Evolutionary conservation across 2,329 filamentous ascomycete genomes (phyloP), one percentile per base, ranked within the genome.

Genomic region (Aspergillus aculeatus): DNA sequence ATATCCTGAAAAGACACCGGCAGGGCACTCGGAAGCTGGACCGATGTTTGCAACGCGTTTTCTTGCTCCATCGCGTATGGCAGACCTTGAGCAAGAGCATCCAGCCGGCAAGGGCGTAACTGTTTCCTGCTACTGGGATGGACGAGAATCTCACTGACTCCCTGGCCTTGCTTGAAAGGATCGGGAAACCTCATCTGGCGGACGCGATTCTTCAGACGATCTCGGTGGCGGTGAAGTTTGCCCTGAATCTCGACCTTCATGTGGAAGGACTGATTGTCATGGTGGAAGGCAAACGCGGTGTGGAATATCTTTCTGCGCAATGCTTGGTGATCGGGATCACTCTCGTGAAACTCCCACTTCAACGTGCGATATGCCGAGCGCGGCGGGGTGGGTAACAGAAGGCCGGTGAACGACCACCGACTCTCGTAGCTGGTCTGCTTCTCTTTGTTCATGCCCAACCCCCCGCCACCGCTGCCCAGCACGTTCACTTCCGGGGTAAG

Each of bases 401-500:
- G 50, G 23, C 61, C 59, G n/a, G 56, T 63, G 19, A 63, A 63
- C 14, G 56, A 52, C 63, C 63, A 65, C 12, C 57, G 58, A 2
- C 52, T 61, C 1, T 41, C 47, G 9, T 61, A 54, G 35, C 23
- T 59, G 35, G 54, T 57, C 4, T 23, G 29, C 32, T 58, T 59
- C 29, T 62, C 56, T n/a, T 47, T 61, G 19, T 61, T 51, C 14
- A 54, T 16, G 4, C 66, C 62, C 19, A 66, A n/a, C 2, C 62
- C 63, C 11, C 64, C 64, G 9, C 56, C 44, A 3, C 64, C 61
- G 35, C 44, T 62, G 2, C 66, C 64, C 4, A 65, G 47, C 9
- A 66, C 54, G 16, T 62, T 54, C 5, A 62, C 54, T 12, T 62
- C 35, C 4, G 66, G 66, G 10, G 59, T 64, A 23, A 65, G 24